Conservation (phyloP, 2,329 filamentous ascomycete genomes). For the Apiospora marii region DNA sequence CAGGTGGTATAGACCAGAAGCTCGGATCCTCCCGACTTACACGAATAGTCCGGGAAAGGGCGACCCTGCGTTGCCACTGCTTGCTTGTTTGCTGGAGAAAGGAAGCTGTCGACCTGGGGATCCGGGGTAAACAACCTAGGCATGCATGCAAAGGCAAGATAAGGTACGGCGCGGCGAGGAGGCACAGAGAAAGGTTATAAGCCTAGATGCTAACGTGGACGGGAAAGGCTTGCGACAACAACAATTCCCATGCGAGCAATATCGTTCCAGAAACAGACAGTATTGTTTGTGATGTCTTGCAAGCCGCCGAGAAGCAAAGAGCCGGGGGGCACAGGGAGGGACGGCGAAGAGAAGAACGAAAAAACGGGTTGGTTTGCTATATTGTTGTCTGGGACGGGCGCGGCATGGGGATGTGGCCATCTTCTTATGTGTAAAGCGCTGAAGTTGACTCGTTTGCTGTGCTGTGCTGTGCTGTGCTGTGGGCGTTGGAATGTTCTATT, state of each 20-base stretch:
- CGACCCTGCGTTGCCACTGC: neutral
- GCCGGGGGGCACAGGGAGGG: too few species aligned
- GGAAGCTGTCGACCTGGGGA: neutral
- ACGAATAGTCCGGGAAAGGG: neutral
- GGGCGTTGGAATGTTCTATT: constrained; percentile 10
- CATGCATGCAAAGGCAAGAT: constrained; percentile 12
- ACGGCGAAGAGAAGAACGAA: neutral
- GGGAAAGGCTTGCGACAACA: neutral
- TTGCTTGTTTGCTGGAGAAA: neutral
- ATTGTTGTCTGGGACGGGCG: neutral
- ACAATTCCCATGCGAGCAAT: neutral
- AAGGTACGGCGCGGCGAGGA: neutral
- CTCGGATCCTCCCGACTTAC: constrained; percentile 12
- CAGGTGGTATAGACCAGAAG: neutral
- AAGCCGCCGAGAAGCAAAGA: neutral
- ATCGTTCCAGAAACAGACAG: neutral
- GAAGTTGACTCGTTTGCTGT: neutral
- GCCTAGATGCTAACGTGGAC: neutral
- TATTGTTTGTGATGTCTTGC: constrained; percentile 17
- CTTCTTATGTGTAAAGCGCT: neutral
- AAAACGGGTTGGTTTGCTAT: neutral
- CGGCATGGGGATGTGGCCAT: constrained; percentile 7
- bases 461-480: neutral
- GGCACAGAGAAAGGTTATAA: constrained; percentile 11
- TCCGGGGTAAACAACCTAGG: neutral